Evolutionary conservation across 169 alveolate species (phyloP).

Genomic region (Plasmodium coatneyi): DNA sequence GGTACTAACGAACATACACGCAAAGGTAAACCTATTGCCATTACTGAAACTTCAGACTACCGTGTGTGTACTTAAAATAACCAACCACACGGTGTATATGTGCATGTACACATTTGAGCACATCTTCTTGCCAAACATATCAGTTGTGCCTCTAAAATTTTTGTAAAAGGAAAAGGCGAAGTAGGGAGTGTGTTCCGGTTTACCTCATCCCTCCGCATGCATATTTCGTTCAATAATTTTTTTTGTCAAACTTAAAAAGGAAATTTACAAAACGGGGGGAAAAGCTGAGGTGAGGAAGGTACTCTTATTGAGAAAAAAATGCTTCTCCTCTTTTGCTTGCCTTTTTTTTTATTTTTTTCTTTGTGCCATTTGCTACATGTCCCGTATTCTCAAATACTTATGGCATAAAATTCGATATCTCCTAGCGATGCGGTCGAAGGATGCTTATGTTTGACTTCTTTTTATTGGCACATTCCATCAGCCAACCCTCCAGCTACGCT

Average conservation of each 20-base stretch:
- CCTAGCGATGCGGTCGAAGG: neutral
- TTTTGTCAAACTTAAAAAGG: neutral
- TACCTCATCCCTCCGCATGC: neutral
- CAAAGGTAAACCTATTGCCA: neutral
- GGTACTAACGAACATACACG: neutral
- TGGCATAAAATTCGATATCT: neutral
- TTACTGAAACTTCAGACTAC: neutral
- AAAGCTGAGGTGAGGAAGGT: neutral
- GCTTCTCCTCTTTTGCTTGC: neutral
- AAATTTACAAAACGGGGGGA: neutral
- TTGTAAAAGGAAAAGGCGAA: neutral
- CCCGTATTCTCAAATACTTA: neutral
- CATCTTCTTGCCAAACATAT: neutral
- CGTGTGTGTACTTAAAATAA: neutral
- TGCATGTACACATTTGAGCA: neutral
- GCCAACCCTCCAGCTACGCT: neutral
- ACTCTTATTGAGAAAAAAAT: neutral
- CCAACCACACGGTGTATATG: neutral
- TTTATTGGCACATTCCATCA: neutral
- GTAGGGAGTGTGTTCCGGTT: neutral
- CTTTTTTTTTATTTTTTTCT: neutral
- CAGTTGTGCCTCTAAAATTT: neutral
- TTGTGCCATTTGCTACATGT: neutral
- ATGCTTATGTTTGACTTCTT: neutral
- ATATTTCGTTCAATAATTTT: neutral